A percentile compares a stretch with the other conserved stretches of the same genome.
These are phyloP conservation scores for Colletotrichum sp. DNA, from an alignment of 2,329 filamentous ascomycete genomes.

Conservation along the genomic window DNA sequence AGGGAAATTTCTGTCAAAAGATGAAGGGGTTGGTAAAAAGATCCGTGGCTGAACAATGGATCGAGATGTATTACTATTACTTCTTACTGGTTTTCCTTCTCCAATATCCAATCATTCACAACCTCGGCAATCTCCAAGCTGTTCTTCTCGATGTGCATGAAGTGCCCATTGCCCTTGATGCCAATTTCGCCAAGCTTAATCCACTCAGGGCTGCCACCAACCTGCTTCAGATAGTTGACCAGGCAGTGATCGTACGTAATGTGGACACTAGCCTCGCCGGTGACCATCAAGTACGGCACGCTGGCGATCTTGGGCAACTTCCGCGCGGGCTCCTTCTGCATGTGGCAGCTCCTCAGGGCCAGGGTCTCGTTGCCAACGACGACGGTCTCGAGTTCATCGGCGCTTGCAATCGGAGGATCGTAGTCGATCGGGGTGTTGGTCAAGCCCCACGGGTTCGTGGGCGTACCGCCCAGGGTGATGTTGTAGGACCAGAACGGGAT, in stretches of 20 bases:
- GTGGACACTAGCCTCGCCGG: constrained; percentile 59
- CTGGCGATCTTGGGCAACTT: constrained; percentile 52
- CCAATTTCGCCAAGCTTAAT: constrained; percentile 46
- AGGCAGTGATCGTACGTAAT: constrained; percentile 60
- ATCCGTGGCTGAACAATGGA: not conserved
- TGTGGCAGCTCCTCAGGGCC: not conserved
- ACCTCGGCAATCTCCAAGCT: constrained; percentile 45
- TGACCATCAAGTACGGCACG: constrained; percentile 55
- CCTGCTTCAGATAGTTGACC: constrained; percentile 55
- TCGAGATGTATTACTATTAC: not conserved
- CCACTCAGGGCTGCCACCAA: constrained; percentile 49
- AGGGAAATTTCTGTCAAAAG: no score
- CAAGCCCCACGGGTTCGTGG: constrained; percentile 41
- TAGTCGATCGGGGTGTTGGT: constrained; percentile 46
- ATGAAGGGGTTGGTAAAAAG: no score
- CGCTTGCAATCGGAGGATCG: constrained; percentile 35
- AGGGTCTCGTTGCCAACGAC: constrained; percentile 14
- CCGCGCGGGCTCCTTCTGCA: constrained; percentile 28
- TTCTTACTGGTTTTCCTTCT: not conserved
- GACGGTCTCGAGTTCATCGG: constrained; percentile 10
- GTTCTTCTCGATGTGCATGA: constrained; percentile 60
- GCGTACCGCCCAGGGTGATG: not conserved
- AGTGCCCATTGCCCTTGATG: constrained; percentile 60
- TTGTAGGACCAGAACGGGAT: constrained; percentile 31
- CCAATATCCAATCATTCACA: constrained; percentile 41